Base-by-base conservation (phyloP, 108 stramenopile species). In the Nitzschia inconspicua region DNA sequence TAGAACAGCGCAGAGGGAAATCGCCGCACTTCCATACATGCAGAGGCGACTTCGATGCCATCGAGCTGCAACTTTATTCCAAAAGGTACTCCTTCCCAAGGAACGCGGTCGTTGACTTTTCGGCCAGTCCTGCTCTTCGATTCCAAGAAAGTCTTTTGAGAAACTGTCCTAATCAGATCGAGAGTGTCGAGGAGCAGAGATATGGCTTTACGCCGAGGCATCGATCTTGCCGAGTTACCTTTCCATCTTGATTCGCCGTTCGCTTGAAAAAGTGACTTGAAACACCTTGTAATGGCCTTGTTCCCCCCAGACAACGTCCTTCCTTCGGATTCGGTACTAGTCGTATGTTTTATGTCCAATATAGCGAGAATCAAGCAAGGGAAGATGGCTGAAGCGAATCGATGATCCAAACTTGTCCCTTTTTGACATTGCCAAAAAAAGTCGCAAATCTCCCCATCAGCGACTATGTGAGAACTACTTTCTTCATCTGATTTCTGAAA, bases 61-160 rank as follows among this genome's bases (percentile, higher is more conserved):
- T 77, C 71, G 22, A 93, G 52, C 0, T 65, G 58, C 18, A 93
- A 41, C 18, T 83, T 84, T 43, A 77, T 57, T 10, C 91, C 88
- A 58, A 66, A 88, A 28, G 84, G 78, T 26, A 88, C 27, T 16
- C 90, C 90, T 58, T 70, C 44, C 90, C 86, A 92, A 41, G 59
- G 51, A 19, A 25, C 32, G n/a, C n/a, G n/a, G n/a, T n/a, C n/a
- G n/a, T n/a, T n/a, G n/a, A n/a, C n/a, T n/a, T n/a, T n/a, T n/a
- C n/a, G n/a, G n/a, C n/a, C n/a, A n/a, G n/a, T n/a, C n/a, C n/a
- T n/a, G n/a, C n/a, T 70, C 10, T 52, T 46, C 13, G 18, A 44
- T 2, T 71, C 65, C 23, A 78, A 42, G 55, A 89, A 89, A 26
- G 63, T 63, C 28, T 76, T 29, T 49, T 73, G 71, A 16, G 82